Evolutionary conservation across 2,329 filamentous ascomycete genomes (phyloP), one percentile per base, ranked within the genome.

Genomic region (Colletotrichum australisinense): DNA sequence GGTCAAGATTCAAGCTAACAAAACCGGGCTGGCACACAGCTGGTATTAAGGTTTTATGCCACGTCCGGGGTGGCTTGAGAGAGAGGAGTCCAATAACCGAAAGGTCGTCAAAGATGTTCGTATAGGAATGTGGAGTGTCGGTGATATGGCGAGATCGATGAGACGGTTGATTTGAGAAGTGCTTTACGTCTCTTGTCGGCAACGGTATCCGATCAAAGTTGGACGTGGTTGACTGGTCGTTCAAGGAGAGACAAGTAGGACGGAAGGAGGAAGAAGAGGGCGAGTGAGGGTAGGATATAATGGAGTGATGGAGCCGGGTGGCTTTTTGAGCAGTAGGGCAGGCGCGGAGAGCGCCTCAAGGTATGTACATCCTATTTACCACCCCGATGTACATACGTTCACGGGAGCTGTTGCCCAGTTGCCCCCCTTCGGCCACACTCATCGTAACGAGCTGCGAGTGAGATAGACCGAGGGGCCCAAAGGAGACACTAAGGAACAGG

Each of bases 401-500:
- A 42, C 26, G 32, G 59, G 59, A 55, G 65, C 53, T 63, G 66
- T 69, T 59, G 52, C 38, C 64, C 64, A 59, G 53, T 53, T 67
- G 42, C 68, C 70, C 59, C 59, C 38, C 38, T 72, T 60, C 53
- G 59, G 59, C 59, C 38, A 69, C 59, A 69, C 59, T 74, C 65
- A 65, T 73, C 63, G 71, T 74, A 76, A 67, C 73, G 67, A 74
- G 73, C 69, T 72, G 70, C 74, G 57, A 73, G 63, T 66, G 73
- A 75, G 72, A 75, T 75, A 72, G 60, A 67, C 72, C 72, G 74
- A 75, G 67, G 67, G 67, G 71, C 72, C 67, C 72, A 65, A 72
- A 72, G 63, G 62, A 74, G 68, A 73, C 72, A 69, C 70, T 64
- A 69, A 73, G 66, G 63, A 75, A 64, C 30, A 67, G 69, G 69